Base-by-base conservation (phyloP, 1,284 basidiomycete species). In the Papiliotrema flavescens region DNA sequence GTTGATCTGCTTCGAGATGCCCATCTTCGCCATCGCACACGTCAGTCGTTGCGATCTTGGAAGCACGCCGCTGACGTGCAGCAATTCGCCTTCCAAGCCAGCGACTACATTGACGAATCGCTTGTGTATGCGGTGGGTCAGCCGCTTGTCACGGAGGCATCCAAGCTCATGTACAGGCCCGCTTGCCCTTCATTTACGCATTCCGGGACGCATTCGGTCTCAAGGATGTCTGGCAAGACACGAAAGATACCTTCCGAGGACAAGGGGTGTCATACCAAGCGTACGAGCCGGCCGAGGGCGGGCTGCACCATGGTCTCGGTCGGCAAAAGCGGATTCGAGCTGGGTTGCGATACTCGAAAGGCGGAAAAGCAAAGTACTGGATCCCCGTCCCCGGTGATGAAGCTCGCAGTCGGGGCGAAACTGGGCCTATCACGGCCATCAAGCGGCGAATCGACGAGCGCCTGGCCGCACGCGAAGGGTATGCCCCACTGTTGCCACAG, bases 1-100 rank as follows among this genome's bases (percentile, higher is more conserved):
- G 9, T 80, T 96, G 54, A 91, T 98, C 66, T 96, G 92, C 76
- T 80, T 96, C 55, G 95, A 99, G 78, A 98, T 99, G 95, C 94
- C 95, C 0, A 77, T 98, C 56, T 99, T 99, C 70, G 94, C 96
- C 0, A 80, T 97, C 46, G 88, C 90, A 1, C 96, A 98, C 56
- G 73, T 75, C 43, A 59, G 72, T 36, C 20, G 32, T 32, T 17
- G 3, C n/a, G 6, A 1, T 19, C 5, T 24, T 28, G n/a, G n/a
- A n/a, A n/a, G n/a, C n/a, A n/a, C n/a, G n/a, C 51, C 47, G 54
- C 47, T 50, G 22, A 48, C 3, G 20, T 7, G 11, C 47, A 72
- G 66, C 69, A 75, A 73, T 74, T 72, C 49, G 72, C 70, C 15
- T 74, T 70, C 60, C 75, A 71, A 67, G 75, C 74, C 63, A 86